These are phyloP conservation scores for Venturiaceae sp. DNA, from an alignment of 2,329 filamentous ascomycete species.

Conservation along the genomic window DNA sequence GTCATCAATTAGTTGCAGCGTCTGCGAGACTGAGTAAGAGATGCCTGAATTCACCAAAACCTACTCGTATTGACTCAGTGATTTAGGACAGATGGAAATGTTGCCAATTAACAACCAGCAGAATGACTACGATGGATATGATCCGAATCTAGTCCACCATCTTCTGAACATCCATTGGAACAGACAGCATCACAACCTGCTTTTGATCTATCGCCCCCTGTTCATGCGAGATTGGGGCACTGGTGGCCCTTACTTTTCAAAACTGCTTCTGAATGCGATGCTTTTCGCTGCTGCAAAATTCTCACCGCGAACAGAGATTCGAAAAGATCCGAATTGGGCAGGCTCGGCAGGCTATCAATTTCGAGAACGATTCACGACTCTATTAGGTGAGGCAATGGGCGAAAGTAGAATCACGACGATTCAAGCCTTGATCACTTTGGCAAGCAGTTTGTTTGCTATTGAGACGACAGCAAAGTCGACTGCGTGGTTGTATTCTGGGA, in stretches of 20 bases:
- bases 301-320: constrained; percentile 31
- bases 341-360: constrained; percentile 32
- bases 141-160: constrained; percentile 8
- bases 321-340: constrained; percentile 32
- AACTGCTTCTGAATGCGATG: constrained; percentile 44
- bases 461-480: constrained; percentile 15
- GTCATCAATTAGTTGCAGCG: constrained; percentile 3
- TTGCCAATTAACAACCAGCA: not conserved
- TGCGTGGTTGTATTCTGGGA: constrained; percentile 31
- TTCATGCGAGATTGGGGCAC: constrained; percentile 31
- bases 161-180: constrained; percentile 27
- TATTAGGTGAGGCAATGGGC: constrained; percentile 35
- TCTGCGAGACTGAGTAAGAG: constrained; percentile 5
- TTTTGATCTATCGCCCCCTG: constrained; percentile 39
- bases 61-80: not conserved
- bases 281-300: constrained; percentile 35
- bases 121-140: constrained; percentile 8
- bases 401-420: constrained; percentile 40
- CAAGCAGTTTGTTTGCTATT: constrained; percentile 8
- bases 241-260: constrained; percentile 44
- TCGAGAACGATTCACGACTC: constrained; percentile 25
- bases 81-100: constrained; percentile 3
- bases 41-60: not conserved
- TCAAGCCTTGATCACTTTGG: constrained; percentile 28
- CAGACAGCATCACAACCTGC: constrained; percentile 36